phyloP scores from a whole-genome alignment of 225 moss, liverwort and hornwort genomes.

The Marchantia paleacea region DNA sequence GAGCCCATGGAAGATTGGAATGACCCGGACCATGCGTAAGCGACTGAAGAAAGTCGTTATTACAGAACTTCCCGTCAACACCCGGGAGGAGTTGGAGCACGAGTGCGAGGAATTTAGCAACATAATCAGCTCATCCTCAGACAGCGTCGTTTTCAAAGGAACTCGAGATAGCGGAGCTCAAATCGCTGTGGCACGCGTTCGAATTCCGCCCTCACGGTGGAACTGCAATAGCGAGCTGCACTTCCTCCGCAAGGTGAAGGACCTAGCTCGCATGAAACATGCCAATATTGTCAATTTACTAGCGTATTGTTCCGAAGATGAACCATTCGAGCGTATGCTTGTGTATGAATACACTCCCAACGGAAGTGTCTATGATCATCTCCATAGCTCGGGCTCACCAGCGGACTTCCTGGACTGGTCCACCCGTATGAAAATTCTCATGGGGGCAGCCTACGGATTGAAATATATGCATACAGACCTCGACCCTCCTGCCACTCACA shows the following conservation, averaged over 20 bases:
- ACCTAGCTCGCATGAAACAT: slow-evolving; percentile 76
- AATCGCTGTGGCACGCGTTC: slow-evolving; percentile 76
- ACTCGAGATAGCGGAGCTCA: slow-evolving; percentile 65
- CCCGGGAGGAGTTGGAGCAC: slow-evolving; percentile 59
- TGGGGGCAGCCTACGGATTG: slow-evolving; percentile 80
- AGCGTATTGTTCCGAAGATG: slow-evolving; percentile 65
- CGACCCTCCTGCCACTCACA: slow-evolving; percentile 64
- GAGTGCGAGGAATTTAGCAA: slow-evolving; percentile 98
- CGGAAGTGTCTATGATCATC: slow-evolving; percentile 69
- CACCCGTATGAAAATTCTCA: slow-evolving; percentile 71
- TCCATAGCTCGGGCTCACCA: slow-evolving; percentile 54
- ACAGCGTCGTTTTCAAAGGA: slow-evolving; percentile 75
- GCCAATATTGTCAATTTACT: slow-evolving; percentile 73
- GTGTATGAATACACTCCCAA: slow-evolving; percentile 93
- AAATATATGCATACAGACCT: slow-evolving; percentile 85
- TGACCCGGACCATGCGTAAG: slow-evolving; percentile 47
- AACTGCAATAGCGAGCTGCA: slow-evolving; percentile 53
- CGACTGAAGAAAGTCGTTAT: slow-evolving; percentile 54
- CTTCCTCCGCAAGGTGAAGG: slow-evolving; percentile 73
- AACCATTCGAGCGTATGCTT: slow-evolving; percentile 75
- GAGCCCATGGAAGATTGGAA: slow-evolving; percentile 63
- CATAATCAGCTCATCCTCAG: slow-evolving; percentile 60
- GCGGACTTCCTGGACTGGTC: slow-evolving; percentile 77
- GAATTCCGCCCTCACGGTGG: slow-evolving; percentile 53
- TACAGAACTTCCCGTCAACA: slow-evolving; percentile 51